A percentile compares a stretch with the other conserved stretches of the same genome.
phyloP scores from a whole-genome alignment of 495 filamentous ascomycete genomes.

The Penicillium subrubescens region DNA sequence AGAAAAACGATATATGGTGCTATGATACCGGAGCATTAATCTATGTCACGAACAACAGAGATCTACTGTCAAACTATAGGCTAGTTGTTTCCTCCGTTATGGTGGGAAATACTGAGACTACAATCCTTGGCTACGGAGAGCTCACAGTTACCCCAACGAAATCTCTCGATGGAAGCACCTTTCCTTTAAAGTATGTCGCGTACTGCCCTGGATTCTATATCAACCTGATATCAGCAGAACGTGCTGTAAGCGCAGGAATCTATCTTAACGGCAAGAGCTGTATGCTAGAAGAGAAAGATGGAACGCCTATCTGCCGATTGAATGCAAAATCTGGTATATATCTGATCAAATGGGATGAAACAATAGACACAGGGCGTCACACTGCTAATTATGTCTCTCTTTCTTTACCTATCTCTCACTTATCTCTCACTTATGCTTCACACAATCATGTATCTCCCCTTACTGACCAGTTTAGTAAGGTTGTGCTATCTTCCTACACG shows the following conservation, averaged over 20 bases:
- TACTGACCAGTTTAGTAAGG: background rate
- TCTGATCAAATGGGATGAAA: background rate
- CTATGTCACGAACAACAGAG: no score
- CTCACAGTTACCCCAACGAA: background rate
- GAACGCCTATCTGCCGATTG: background rate
- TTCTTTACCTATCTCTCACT: background rate
- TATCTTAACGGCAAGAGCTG: no score
- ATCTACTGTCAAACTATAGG: background rate
- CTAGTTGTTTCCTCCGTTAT: no score
- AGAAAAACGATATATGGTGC: no score
- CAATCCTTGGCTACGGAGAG: no score
- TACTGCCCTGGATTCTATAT: background rate
- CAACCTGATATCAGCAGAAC: no score
- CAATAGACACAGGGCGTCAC: background rate
- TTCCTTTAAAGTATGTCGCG: background rate
- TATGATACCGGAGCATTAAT: no score
- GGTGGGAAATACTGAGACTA: no score
- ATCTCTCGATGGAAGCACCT: background rate
- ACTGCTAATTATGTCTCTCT: background rate
- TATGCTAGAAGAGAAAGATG: no score
- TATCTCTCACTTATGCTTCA: background rate
- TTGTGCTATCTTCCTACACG: background rate
- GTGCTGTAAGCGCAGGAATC: no score
- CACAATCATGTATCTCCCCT: background rate
- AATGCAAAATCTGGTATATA: background rate